These are phyloP conservation scores for Lodderomyces oxycetoniae DNA, from an alignment of 1,139 yeast genomes.

Conservation along the genomic window DNA sequence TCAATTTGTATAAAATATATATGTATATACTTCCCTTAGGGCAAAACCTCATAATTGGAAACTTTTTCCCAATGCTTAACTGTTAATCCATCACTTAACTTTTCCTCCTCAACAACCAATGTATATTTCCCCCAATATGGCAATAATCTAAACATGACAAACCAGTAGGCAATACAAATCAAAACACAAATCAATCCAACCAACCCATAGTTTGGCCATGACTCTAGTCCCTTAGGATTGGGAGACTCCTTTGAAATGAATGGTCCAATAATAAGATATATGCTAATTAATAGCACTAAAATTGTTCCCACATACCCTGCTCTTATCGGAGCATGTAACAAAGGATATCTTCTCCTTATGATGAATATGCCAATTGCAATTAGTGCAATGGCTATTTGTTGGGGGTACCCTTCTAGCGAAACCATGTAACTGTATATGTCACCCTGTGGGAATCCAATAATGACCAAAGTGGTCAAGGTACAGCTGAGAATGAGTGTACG, in stretches of 20 bases:
- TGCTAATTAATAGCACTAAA: constrained; percentile 35
- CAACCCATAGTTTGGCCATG: constrained; percentile 51
- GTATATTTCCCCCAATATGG: constrained; percentile 44
- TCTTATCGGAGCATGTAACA: constrained; percentile 44
- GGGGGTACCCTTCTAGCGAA: constrained; percentile 71
- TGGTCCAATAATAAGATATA: constrained; percentile 45
- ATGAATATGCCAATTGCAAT: constrained; percentile 52
- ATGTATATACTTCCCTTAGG: too few relatives aligned
- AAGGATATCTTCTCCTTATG: constrained; percentile 43
- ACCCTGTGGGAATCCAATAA: constrained; percentile 67
- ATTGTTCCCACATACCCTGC: constrained; percentile 44
- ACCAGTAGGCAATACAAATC: constrained; percentile 45
- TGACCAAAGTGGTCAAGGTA: constrained; percentile 32
- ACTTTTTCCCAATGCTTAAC: constrained; percentile 46
- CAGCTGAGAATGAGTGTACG: constrained; percentile 41
- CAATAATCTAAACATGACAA: constrained; percentile 36
- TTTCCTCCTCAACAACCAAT: constrained; percentile 33
- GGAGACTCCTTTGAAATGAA: constrained; percentile 37
- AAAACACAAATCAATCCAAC: constrained; percentile 33
- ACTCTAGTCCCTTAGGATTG: constrained; percentile 38
- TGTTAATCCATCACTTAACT: constrained; percentile 50
- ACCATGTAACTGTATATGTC: constrained; percentile 75
- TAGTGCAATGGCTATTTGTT: constrained; percentile 44
- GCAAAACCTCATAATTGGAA: constrained; percentile 1
- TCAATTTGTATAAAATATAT: too few relatives aligned